Conservation (phyloP, 2,329 filamentous ascomycete genomes). For the Aureobasidium melanogenum region DNA sequence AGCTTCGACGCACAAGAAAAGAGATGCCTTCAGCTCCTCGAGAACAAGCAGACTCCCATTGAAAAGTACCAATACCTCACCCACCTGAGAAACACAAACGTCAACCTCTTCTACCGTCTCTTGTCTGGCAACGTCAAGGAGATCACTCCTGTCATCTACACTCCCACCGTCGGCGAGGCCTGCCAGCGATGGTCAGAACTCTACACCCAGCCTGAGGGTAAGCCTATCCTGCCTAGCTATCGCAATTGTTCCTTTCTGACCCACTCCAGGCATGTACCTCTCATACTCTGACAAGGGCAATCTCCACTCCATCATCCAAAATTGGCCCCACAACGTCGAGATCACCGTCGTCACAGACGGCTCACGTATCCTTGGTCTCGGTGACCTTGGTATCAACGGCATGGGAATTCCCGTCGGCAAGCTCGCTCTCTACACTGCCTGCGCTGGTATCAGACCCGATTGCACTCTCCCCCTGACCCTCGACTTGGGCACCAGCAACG, state of each 20-base stretch:
- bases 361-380: conserved; percentile 83
- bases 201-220: conserved; percentile 86
- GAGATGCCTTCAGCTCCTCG: conserved; percentile 62
- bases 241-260: neutral
- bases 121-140: conserved; percentile 68
- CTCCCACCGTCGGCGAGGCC: conserved; percentile 86
- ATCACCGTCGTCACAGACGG: conserved; percentile 97
- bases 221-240: conserved; percentile 14
- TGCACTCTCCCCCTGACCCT: conserved; percentile 54
- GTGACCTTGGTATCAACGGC: conserved; percentile 91
- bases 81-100: conserved; percentile 63
- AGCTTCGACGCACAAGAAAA: conserved; percentile 41
- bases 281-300: conserved; percentile 91
- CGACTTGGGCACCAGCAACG: conserved; percentile 56
- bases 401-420: conserved; percentile 98
- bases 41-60: conserved; percentile 58
- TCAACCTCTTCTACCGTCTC: conserved; percentile 75
- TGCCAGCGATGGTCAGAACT: conserved; percentile 94
- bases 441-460: conserved; percentile 84
- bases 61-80: conserved; percentile 82
- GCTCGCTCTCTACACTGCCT: conserved; percentile 87
- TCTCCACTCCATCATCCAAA: conserved; percentile 76
- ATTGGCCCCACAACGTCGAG: conserved; percentile 91
- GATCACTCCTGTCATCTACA: conserved; percentile 78
- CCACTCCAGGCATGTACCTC: conserved; percentile 63